Evolutionary conservation across 2,329 filamentous ascomycete genomes (phyloP).

Genomic region (Ciborinia camelliae): DNA sequence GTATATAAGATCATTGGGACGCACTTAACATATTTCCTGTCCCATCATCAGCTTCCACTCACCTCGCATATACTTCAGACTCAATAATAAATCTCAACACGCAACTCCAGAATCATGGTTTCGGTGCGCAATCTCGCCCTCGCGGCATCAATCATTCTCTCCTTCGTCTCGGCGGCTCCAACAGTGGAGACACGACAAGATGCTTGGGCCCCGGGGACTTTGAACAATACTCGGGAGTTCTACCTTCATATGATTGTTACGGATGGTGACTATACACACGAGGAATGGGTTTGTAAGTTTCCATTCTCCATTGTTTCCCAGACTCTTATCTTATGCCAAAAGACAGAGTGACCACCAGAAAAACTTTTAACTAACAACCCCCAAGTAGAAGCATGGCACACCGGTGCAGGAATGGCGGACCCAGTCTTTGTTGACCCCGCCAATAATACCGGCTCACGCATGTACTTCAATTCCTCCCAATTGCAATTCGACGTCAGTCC

Average conservation of each 20-base stretch:
- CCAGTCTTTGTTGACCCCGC: conserved; percentile 24
- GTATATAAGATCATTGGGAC: background rate
- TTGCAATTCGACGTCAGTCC: conserved; percentile 28
- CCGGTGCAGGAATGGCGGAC: conserved; percentile 29
- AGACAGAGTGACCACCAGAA: background rate
- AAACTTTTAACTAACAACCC: conserved; percentile 7
- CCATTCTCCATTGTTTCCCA: background rate
- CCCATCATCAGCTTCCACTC: background rate
- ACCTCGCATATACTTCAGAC: background rate
- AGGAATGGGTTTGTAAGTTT: conserved; percentile 25
- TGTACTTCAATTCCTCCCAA: conserved; percentile 29
- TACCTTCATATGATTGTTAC: conserved; percentile 26
- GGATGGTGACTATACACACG: conserved; percentile 16
- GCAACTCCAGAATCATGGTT: conserved; percentile 21
- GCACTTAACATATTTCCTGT: background rate
- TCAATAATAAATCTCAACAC: background rate
- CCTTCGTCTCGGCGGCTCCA: conserved; percentile 22
- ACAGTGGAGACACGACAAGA: conserved; percentile 17
- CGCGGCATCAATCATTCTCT: conserved; percentile 20
- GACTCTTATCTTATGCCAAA: background rate
- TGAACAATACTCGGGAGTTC: conserved; percentile 33
- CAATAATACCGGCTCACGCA: conserved; percentile 12
- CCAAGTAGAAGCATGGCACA: conserved; percentile 30
- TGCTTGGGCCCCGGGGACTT: conserved; percentile 23
- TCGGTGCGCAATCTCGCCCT: conserved; percentile 22